Evolutionary conservation across 1,139 yeast species (phyloP), one percentile per base, ranked within the genome.

Genomic region (Spathaspora sp.): DNA sequence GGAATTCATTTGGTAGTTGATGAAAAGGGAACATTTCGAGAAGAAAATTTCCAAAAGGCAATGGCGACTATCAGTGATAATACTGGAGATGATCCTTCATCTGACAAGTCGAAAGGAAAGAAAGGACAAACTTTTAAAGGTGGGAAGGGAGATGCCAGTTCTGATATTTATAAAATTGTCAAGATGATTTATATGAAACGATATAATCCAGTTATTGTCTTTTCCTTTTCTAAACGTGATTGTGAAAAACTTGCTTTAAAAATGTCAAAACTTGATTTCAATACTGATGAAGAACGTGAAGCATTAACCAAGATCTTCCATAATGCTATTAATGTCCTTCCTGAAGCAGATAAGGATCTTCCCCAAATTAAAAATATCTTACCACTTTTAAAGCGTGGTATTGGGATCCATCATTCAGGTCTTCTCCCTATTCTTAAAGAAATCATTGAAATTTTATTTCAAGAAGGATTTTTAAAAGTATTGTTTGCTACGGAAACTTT

Each of bases 321-420:
- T 51, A 93, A 91, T 61, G 99, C 99, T 16, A 82, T 95, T 56
- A 83, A 83, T 49, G 76, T 89, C 57, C 75, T 95, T 46, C 93
- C 97, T 2, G 97, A 91, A 55, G 82, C 84, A 15, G 99, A 95
- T 64, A 84, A 89, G 60, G 95, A 89, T 55, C 74, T 95, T 43
- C 98, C 98, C 1, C 99, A 93, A 66, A 93, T 93, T 57, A 88
- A 89, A 58, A 93, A 89, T 58, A 87, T 93, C 49, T 69, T 90
- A 48, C 98, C 98, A 0, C 71, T 95, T 45, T 73, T 93, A 55
- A 83, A 86, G 64, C 82, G 98, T 67, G 99, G 99, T 59, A 93
- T 95, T 54, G 99, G 99, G 65, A 91, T 95, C 58, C 99, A 95
- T 70, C 99, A 95, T 67, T 89, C 97, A 43, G 99, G 99, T 42